Base-by-base conservation (phyloP, 306 rosid species). In the Quercus ilex region DNA sequence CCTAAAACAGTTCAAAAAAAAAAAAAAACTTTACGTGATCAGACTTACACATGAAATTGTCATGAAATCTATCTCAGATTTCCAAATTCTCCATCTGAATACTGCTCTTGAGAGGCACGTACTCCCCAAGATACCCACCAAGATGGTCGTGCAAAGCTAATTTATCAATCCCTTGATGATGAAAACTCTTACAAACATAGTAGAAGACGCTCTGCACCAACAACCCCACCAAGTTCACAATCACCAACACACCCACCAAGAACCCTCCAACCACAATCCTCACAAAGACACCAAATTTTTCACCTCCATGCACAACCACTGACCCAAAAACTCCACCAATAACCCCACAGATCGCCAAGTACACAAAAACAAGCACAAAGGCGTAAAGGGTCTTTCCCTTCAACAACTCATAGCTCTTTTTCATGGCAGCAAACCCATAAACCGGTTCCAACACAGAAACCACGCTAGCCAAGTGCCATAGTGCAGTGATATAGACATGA, bases 81-180 rank as follows among this genome's bases (percentile, higher is more conserved):
- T 87, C 99, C 86, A 93, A 60, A 78, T 90, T 87, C 65, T 95
- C 99, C 99, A 93, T 89, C 77, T 95, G 98, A 88, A 95, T 78
- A 86, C 90, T 95, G 87, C 98, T 95, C 81, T 95, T 95, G 7
- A 95, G 87, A 51, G 99, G 99, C 83, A 96, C 99, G 69, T 93
- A 95, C 77, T 95, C 99, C 15, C 99, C 99, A 19, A 95, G 99
- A 76, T 96, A 96, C 0, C 98, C 99, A 49, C 99, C 98, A 46
- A 96, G 94, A 78, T 95, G 99, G 79, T 95, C 98, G 71, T 89
- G 87, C 80, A 95, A 78, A 5, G 96, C 99, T 18, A 30, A 88
- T 88, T 93, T 95, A 79, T 95, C 98, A 77, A 95, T 95, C 30
- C 93, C 98, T 72, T 95, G 98, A 51, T 89, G 97, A 81, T 95